Conservation (phyloP, 192 early-diverging fungal species). For the Pilaira anomala region DNA sequence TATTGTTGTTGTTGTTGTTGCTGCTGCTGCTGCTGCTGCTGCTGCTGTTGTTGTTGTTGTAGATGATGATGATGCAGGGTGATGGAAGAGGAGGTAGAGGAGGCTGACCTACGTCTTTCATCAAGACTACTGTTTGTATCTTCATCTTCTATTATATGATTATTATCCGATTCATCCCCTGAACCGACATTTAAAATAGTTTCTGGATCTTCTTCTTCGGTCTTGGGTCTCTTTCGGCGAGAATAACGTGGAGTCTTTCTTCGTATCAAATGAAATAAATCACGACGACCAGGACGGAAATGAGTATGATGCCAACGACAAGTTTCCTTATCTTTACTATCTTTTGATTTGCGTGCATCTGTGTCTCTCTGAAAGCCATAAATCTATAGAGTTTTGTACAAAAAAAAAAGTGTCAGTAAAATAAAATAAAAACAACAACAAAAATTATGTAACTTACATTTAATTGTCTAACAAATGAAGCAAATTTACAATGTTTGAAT, state of each 20-base stretch:
- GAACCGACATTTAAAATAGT: conserved; percentile 14
- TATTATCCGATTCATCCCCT: conserved; percentile 27
- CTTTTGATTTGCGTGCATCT: conserved; percentile 49
- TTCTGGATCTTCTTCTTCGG: conserved; percentile 20
- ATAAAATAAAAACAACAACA: neutral
- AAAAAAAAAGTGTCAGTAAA: neutral
- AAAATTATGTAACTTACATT: conserved; percentile 35
- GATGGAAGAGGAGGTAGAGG: conserved; percentile 8
- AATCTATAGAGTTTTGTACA: conserved; percentile 28
- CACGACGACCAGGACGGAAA: conserved; percentile 40
- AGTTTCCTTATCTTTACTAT: conserved; percentile 38
- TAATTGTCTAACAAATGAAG: conserved; percentile 47
- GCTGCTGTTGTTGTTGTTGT: conserved; percentile 7
- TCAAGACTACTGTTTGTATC: conserved; percentile 18
- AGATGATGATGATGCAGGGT: conserved; percentile 6
- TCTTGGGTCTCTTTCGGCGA: conserved; percentile 31
- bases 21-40: neutral
- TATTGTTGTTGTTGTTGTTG: conserved; percentile 7
- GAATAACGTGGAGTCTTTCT: conserved; percentile 37
- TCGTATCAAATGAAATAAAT: conserved; percentile 41
- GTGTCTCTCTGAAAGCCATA: conserved; percentile 49
- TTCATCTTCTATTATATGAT: conserved; percentile 3
- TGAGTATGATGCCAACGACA: conserved; percentile 45
- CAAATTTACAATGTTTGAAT: conserved; percentile 51
- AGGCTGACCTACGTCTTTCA: conserved; percentile 9